A percentile compares a stretch with the other conserved stretches of the same genome.
Conservation (phyloP, 371 early-diverging fungal genomes). For the Cokeromyces recurvatus region DNA sequence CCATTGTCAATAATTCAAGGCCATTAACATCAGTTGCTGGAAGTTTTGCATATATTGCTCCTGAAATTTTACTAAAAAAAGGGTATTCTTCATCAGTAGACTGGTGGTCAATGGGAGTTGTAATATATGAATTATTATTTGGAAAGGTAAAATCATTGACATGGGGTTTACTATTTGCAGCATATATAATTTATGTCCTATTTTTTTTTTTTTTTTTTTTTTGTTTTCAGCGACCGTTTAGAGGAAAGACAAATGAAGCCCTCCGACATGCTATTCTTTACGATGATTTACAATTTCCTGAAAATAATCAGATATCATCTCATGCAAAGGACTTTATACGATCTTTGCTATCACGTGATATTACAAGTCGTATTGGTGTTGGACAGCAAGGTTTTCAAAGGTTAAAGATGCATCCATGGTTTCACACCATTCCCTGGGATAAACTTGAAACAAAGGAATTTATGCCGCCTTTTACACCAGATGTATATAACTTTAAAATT, state of each 20-base stretch:
- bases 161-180: too few species aligned
- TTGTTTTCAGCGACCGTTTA: conserved; percentile 67
- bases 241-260: conserved; percentile 75
- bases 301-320: conserved; percentile 43
- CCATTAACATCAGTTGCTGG: conserved; percentile 72
- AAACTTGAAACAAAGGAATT: conserved; percentile 49
- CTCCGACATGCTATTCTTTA: conserved; percentile 63
- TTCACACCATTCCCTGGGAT: conserved; percentile 54
- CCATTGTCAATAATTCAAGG: conserved; percentile 19
- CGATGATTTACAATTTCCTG: conserved; percentile 58
- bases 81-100: conserved; percentile 74
- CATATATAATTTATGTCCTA: conserved; percentile 67
- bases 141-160: too few species aligned
- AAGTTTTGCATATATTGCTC: conserved; percentile 77
- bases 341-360: conserved; percentile 55
- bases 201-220: conserved; percentile 26
- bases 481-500: too few species aligned
- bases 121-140: conserved; percentile 55
- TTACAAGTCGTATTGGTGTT: conserved; percentile 55
- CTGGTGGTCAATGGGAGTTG: conserved; percentile 90
- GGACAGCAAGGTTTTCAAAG: conserved; percentile 49
- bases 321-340: conserved; percentile 55
- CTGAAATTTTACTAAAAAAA: conserved; percentile 68
- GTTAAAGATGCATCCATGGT: conserved; percentile 59
- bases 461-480: conserved; percentile 63